Base-by-base conservation (phyloP, 2,329 filamentous ascomycete species). In the Alternaria metachromatica region DNA sequence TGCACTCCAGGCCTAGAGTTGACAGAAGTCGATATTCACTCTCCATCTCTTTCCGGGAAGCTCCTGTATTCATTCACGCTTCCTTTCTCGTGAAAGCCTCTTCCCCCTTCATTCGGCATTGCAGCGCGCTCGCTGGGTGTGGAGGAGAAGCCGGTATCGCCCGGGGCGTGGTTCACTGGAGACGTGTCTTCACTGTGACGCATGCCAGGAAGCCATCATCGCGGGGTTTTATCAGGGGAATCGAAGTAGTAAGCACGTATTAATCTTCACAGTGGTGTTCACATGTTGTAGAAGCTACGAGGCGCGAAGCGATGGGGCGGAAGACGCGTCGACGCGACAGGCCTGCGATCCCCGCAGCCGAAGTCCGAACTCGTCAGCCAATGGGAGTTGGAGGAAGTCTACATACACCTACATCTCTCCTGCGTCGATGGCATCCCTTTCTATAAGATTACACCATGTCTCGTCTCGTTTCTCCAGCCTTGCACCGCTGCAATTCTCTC, bases 281-380 rank as follows among this genome's bases (percentile, higher is more conserved):
- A 8, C 11, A 0, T 5, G 13, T 13, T 37, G 28, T 23, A 37
- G 28, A 33, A 21, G 28, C 12, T 23, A n/a, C 8, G 20, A n/a
- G 20, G 30, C 8, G 21, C 20, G 20, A 53, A 15, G 11, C 21
- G 9, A 44, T 30, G 33, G 20, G 20, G 23, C 45, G 15, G 30
- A 60, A 33, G 20, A 55, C 12, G 33, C 33, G 33, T 37, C 33
- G 49, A 53, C 26, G 21, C 30, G 23, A 59, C 58, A 41, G 58
- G 33, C 48, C 41, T 55, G 49, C 45, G 2, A 41, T 64, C 67
- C 67, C 67, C 67, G 50, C 66, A 63, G 26, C 68, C 68, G 68
- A 70, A 70, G 63, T 67, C 68, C 68, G 68, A 66, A 26, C 44
- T 30, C 28, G 28, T n/a, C 33, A 55, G 44, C 68, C 64, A 66